Percentiles rank a stretch among this genome's conserved stretches.
phyloP scores from a whole-genome alignment of 257 asterid genomes.

The Nicotiana noctiflora region DNA sequence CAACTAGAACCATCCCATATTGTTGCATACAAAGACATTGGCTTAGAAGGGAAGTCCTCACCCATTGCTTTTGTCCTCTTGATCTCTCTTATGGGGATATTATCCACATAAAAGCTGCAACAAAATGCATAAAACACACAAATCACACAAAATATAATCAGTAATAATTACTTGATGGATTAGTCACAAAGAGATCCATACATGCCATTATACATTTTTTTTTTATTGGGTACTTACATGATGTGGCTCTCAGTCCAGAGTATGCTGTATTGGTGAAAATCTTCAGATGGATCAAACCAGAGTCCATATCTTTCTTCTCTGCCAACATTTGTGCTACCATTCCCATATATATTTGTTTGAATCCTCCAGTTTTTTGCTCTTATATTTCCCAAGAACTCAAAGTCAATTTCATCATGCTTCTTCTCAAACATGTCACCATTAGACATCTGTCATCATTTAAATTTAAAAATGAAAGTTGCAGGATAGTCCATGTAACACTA shows the following conservation, averaged over 20 bases:
- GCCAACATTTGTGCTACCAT: constrained; percentile 73
- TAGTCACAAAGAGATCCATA: no score
- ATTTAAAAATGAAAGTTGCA: not conserved
- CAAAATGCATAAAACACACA: not conserved
- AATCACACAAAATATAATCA: constrained; percentile 18
- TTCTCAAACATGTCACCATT: constrained; percentile 64
- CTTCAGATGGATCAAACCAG: constrained; percentile 85
- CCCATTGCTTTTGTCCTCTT: constrained; percentile 58
- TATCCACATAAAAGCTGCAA: constrained; percentile 71
- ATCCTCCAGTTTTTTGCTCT: constrained; percentile 84
- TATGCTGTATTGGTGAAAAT: constrained; percentile 64
- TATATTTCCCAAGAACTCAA: constrained; percentile 81
- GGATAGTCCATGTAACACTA: not conserved
- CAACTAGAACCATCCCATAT: constrained; percentile 89
- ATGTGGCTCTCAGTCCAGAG: constrained; percentile 60
- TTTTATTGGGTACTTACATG: constrained; percentile 54
- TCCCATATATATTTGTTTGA: constrained; percentile 81
- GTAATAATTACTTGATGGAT: no score
- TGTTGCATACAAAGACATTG: constrained; percentile 80
- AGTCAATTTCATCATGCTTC: constrained; percentile 82
- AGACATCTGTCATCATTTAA: constrained; percentile 51
- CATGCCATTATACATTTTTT: no score
- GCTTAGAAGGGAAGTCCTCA: constrained; percentile 83
- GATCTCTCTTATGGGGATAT: constrained; percentile 73
- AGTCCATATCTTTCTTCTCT: constrained; percentile 86